A percentile compares a stretch with the other conserved stretches of the same genome.
These are phyloP conservation scores for Tulasnella sp. DNA, from an alignment of 768 basidiomycete genomes.

Conservation along the genomic window DNA sequence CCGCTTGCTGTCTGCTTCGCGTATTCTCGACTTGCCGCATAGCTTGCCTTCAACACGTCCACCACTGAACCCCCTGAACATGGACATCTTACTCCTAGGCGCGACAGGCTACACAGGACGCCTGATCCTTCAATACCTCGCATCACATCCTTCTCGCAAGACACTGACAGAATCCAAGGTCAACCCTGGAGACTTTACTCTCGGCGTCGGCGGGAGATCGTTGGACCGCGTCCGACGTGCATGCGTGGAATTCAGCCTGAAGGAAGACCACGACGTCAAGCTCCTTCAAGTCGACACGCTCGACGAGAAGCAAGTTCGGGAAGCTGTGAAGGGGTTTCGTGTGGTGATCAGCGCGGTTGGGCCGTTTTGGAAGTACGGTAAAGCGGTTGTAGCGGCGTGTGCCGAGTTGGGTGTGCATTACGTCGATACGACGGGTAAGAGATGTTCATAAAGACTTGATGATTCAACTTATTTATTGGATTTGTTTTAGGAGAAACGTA, in stretches of 20 bases:
- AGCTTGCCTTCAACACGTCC: too few relatives aligned
- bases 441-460: neutral
- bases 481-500: slow-evolving; percentile 37
- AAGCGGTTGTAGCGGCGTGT: slow-evolving; percentile 67
- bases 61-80: too few relatives aligned
- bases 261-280: slow-evolving; percentile 33
- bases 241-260: slow-evolving; percentile 35
- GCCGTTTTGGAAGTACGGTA: slow-evolving; percentile 60
- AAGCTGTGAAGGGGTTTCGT: slow-evolving; percentile 41
- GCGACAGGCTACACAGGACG: slow-evolving; percentile 49
- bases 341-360: slow-evolving; percentile 72
- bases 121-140: slow-evolving; percentile 55
- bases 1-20: too few relatives aligned
- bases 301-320: slow-evolving; percentile 40
- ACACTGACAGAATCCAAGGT: neutral
- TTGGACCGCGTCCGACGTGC: slow-evolving; percentile 38
- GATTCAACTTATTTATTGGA: neutral
- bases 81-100: slow-evolving; percentile 58
- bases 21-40: too few relatives aligned
- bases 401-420: slow-evolving; percentile 66
- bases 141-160: slow-evolving; percentile 42
- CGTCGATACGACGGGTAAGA: slow-evolving; percentile 54
- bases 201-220: slow-evolving; percentile 61
- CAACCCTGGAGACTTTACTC: slow-evolving; percentile 36
- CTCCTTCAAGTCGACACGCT: slow-evolving; percentile 49